Base-by-base conservation (phyloP, 1,284 basidiomycete species). In the Boletus sp. region DNA sequence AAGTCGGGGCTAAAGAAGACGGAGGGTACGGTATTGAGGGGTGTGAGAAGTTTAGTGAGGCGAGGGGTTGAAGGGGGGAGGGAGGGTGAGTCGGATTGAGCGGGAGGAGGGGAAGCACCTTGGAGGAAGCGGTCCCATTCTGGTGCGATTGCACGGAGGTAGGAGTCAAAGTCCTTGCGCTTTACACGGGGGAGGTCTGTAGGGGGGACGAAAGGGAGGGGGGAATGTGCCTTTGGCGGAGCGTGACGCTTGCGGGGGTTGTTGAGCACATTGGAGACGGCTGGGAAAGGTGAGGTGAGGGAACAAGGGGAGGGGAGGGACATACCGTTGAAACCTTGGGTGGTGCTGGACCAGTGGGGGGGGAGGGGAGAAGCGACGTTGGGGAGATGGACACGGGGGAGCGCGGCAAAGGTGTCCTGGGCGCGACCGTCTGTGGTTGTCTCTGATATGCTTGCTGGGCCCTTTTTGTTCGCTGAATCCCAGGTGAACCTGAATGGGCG, bases 111-210 rank as follows among this genome's bases (percentile, higher is more conserved):
- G 55, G 81, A 75, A 7, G 75, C 69, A 60, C 77, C 85, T 36
- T 76, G 78, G 64, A 87, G 77, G 67, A 89, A 88, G 48, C 79
- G 80, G 56, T 89, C 86, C 87, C 92, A 95, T 67, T 94, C 88
- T 11, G 89, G 84, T 0, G 80, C 76, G 58, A 96, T 82, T 8
- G 86, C 80, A 36, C 82, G 80, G 18, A 96, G 79, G 76, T 96
- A 96, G 1, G 85, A 74, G 61, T 94, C 91, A 68, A 95, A 94
- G 73, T 94, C 91, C 68, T 89, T 92, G 47, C 92, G 83, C 46
- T 88, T 81, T 9, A 92, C 86, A 52, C 90, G 86, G 49, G 91
- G 91, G 24, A 24, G 24, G 24, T 24, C 24, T 24, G 24, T 24
- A 4, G 24, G 24, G 24, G 24, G 24, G 4, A 88, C 83, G 18